These are phyloP conservation scores for Apocynum venetum DNA, from an alignment of 257 asterid genomes.

Conservation along the genomic window DNA sequence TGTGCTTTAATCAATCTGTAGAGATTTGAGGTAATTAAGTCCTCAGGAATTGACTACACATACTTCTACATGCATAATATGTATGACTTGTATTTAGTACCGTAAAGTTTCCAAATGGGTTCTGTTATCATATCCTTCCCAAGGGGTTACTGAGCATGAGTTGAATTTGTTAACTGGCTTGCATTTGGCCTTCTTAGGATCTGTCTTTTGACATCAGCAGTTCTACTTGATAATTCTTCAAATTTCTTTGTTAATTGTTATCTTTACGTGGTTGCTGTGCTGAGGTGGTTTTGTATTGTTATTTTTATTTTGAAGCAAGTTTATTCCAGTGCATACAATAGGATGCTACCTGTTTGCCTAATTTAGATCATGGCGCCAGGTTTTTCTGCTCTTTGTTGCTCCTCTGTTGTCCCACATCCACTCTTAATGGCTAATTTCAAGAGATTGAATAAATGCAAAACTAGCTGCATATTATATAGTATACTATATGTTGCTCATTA, in stretches of 20 bases:
- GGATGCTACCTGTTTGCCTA: background rate
- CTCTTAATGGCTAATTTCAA: background rate
- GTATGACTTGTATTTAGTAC: background rate
- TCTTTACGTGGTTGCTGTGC: background rate
- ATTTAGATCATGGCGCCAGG: background rate
- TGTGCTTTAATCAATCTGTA: background rate
- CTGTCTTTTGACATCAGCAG: background rate
- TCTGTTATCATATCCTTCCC: too few relatives aligned
- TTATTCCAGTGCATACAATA: background rate
- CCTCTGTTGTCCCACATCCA: background rate
- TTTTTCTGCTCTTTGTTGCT: background rate
- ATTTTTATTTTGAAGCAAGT: background rate
- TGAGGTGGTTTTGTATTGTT: background rate
- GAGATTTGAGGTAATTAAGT: background rate
- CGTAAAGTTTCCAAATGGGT: too few relatives aligned
- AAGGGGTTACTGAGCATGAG: background rate
- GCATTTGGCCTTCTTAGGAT: background rate
- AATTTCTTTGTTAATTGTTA: background rate
- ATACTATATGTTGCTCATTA: background rate
- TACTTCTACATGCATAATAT: background rate
- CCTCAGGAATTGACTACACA: background rate
- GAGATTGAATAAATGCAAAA: background rate
- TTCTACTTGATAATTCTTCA: background rate
- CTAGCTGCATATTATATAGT: background rate
- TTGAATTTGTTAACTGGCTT: background rate